Evolutionary conservation across 192 early-diverging fungal genomes (phyloP), one percentile per base, ranked within the genome.

Genomic region (Entomortierella chlamydospora): DNA sequence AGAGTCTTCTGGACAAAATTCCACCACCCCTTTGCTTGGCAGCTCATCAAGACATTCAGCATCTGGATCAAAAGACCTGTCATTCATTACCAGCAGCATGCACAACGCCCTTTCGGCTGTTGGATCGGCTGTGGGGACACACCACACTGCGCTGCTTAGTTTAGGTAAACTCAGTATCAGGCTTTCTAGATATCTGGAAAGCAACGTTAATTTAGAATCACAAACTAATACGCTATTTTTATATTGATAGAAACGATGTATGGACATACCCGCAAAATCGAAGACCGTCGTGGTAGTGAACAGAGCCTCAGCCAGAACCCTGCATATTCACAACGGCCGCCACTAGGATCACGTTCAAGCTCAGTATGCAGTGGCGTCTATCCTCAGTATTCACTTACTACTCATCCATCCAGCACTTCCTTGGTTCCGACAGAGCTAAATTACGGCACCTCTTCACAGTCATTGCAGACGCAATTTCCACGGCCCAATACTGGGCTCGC

Each of bases 121-220:
- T 11, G 83, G 83, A 41, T 66, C 74, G 0, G 82, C 83, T 12
- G 83, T 84, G 4, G 83, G 83, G 17, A 58, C 83, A 34, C 83
- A 79, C 37, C 83, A 84, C 49, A 81, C 83, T 2, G 73, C 66
- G 31, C 41, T 73, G 10, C 67, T 84, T 10, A 73, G 78, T 49
- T 53, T 84, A 62, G 82, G 78, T 76, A 70, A 54, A 39, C n/a
- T 61, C 13, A 22, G 25, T 23, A 23, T 33, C 45, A 37, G n/a
- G n/a, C n/a, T n/a, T n/a, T n/a, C n/a, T n/a, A n/a, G n/a, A n/a
- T n/a, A n/a, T 10, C 34, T 37, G 34, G 10, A 37, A 7, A 4
- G 34, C 10, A 10, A 37, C 10, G 10, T 37, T 37, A 10, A 7
- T 7, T 10, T 37, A 4, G 34, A 37, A 37, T 7, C 34, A 37